Conservation (phyloP, 1,284 basidiomycete genomes). For the Rhodotorula sp. region DNA sequence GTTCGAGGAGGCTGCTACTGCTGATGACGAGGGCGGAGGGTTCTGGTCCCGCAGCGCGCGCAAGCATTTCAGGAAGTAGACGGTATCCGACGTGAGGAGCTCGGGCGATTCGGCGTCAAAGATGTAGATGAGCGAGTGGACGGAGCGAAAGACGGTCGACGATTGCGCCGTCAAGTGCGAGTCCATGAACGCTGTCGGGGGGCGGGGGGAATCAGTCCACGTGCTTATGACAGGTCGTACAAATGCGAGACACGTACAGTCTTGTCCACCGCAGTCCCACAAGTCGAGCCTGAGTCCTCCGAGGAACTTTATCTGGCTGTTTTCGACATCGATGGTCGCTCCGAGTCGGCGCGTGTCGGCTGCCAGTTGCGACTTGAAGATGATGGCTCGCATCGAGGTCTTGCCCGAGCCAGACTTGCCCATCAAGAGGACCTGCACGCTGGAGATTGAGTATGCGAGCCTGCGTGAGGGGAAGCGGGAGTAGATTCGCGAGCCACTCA, state of each 20-base stretch:
- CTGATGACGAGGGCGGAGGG: slow-evolving; percentile 8
- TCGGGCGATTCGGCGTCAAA: slow-evolving; percentile 69
- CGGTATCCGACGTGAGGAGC: slow-evolving; percentile 59
- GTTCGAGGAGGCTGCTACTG: slow-evolving; percentile 5
- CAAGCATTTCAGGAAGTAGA: slow-evolving; percentile 84
- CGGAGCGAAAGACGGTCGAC: slow-evolving; percentile 89
- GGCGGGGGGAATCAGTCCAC: background rate
- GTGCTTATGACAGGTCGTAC: background rate
- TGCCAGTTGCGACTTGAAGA: slow-evolving; percentile 95
- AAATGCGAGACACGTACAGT: slow-evolving; percentile 50
- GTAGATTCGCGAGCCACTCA: background rate
- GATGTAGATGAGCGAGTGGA: slow-evolving; percentile 96
- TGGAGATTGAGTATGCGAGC: background rate
- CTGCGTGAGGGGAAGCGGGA: background rate
- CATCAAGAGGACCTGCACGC: slow-evolving; percentile 72
- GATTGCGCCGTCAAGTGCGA: slow-evolving; percentile 88
- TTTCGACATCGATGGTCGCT: slow-evolving; percentile 96
- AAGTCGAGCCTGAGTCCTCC: slow-evolving; percentile 86
- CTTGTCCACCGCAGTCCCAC: slow-evolving; percentile 98
- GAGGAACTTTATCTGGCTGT: slow-evolving; percentile 94
- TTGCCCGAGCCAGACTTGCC: slow-evolving; percentile 75
- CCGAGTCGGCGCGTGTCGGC: slow-evolving; percentile 87
- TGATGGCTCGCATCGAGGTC: slow-evolving; percentile 98
- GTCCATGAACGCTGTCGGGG: slow-evolving; percentile 76
- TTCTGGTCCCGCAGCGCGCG: slow-evolving; percentile 64